phyloP scores from a whole-genome alignment of 331 rosid genomes.

The Quercus lobata region DNA sequence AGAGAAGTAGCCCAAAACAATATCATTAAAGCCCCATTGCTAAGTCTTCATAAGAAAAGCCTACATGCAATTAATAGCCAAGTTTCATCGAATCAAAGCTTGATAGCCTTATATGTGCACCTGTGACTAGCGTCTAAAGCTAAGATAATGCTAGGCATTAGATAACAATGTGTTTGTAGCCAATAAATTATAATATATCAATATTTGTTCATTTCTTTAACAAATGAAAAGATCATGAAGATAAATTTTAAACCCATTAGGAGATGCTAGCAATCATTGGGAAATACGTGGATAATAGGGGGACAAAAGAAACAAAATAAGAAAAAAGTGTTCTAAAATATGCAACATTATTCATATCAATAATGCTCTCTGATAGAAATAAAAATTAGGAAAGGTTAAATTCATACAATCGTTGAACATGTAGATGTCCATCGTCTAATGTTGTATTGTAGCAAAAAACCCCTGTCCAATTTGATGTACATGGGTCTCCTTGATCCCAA shows the following conservation, averaged over 20 bases:
- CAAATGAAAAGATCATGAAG: constrained; percentile 10
- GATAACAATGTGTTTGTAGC: no score
- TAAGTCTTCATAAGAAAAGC: no score
- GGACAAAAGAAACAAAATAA: background rate
- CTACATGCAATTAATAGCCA: no score
- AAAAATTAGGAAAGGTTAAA: constrained; percentile 16
- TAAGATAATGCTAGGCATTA: no score
- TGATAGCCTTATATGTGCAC: no score
- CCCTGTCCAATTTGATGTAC: constrained; percentile 46
- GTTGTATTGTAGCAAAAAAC: constrained; percentile 64
- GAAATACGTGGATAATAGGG: background rate
- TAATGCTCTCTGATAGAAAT: constrained; percentile 3
- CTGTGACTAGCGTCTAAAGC: no score
- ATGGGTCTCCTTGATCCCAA: constrained; percentile 54
- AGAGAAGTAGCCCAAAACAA: background rate
- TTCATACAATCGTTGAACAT: constrained; percentile 69
- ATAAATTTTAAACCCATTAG: background rate
- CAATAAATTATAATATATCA: no score
- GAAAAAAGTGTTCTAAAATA: no score
- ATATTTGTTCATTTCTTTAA: background rate
- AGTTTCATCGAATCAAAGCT: no score
- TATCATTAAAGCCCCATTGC: background rate
- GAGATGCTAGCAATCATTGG: background rate
- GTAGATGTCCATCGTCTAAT: constrained; percentile 57
- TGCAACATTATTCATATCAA: background rate